phyloP scores from a whole-genome alignment of 176 grass and related monocot genomes.

The Puya raimondii region DNA sequence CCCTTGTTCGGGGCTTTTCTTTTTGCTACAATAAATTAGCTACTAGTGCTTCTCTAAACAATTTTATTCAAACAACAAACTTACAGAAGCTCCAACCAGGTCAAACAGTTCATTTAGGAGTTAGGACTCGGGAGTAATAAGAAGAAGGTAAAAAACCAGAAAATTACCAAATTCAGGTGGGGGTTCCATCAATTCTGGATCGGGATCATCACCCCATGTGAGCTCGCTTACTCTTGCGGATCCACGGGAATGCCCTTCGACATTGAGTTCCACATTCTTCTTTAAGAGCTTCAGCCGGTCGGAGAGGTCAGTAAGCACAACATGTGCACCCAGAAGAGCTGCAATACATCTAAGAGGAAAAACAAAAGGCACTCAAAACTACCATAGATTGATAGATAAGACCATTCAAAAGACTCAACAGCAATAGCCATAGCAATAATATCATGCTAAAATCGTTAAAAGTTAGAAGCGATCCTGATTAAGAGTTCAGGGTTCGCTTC shows the following conservation, averaged over 20 bases:
- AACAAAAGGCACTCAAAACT: neutral
- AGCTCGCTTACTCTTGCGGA: constrained; percentile 44
- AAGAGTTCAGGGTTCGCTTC: too few relatives aligned
- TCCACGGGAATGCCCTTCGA: constrained; percentile 19
- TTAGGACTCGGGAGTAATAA: neutral
- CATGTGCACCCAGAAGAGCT: constrained; percentile 50
- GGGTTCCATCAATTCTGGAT: constrained; percentile 35
- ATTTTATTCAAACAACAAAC: too few relatives aligned
- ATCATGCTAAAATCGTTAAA: too few relatives aligned
- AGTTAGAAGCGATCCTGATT: too few relatives aligned
- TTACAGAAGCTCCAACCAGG: neutral
- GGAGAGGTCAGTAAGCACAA: constrained; percentile 61
- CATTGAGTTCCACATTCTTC: constrained; percentile 55
- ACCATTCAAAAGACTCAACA: too few relatives aligned
- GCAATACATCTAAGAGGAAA: constrained; percentile 33
- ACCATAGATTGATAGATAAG: too few relatives aligned
- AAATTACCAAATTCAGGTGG: constrained; percentile 43
- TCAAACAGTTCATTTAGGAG: neutral
- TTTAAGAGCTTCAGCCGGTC: constrained; percentile 76
- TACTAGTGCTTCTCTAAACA: too few relatives aligned
- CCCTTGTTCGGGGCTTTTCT: too few relatives aligned
- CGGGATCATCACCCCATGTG: constrained; percentile 51
- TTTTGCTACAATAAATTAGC: too few relatives aligned
- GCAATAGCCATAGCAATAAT: too few relatives aligned
- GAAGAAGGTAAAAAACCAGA: neutral